Evolutionary conservation across 2,329 filamentous ascomycete species (phyloP).

Genomic region (Penicillium expansum): DNA sequence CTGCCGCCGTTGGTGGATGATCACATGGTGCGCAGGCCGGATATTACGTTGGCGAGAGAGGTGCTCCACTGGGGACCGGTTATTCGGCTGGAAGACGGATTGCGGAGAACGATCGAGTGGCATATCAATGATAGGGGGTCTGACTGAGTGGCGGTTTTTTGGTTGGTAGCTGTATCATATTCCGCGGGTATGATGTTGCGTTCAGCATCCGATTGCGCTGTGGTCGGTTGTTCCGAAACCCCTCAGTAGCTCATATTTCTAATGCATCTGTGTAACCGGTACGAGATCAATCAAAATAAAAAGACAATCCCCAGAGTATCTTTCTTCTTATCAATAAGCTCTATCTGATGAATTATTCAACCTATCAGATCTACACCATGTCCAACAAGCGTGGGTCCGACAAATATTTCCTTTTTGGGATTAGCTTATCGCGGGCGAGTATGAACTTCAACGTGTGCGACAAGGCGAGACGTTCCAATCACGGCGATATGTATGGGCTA

Average conservation of each 20-base stretch:
- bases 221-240: background rate
- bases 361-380: background rate
- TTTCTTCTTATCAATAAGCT: constrained; percentile 1
- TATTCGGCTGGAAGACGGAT: constrained; percentile 22
- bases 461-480: constrained; percentile 9
- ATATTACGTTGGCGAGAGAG: constrained; percentile 29
- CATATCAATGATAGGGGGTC: constrained; percentile 7
- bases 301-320: background rate
- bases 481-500: background rate
- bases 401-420: constrained; percentile 26
- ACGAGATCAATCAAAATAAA: background rate
- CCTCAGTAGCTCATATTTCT: background rate
- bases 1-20: constrained; percentile 4
- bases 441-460: constrained; percentile 1
- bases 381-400: constrained; percentile 20
- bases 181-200: background rate
- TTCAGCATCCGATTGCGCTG: background rate
- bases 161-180: background rate
- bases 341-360: background rate
- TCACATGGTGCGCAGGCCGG: constrained; percentile 19
- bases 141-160: background rate
- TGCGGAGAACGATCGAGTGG: constrained; percentile 27
- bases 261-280: background rate
- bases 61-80: constrained; percentile 27
- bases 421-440: constrained; percentile 8